A percentile compares a stretch with the other conserved stretches of the same genome.
phyloP scores from a whole-genome alignment of 208 protist species.

The Acanthamoeba healyi region DNA sequence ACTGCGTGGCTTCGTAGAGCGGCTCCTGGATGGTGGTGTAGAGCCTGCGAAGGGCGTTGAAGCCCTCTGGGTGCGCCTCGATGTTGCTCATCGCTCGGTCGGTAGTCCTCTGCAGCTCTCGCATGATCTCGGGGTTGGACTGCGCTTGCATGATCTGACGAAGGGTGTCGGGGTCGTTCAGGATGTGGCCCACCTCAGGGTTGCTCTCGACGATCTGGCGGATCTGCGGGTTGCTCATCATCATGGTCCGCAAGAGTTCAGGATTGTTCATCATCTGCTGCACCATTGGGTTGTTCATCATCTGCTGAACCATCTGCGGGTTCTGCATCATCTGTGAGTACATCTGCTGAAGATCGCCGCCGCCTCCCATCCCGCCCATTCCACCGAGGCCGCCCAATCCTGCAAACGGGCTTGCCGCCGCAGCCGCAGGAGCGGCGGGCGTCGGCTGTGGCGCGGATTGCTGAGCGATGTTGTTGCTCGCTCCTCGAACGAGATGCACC shows the following conservation, averaged over 20 bases:
- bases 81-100: constrained; percentile 91
- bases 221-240: constrained; percentile 91
- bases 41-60: constrained; percentile 84
- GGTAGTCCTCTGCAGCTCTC: constrained; percentile 91
- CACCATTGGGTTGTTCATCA: constrained; percentile 88
- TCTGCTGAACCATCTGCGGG: constrained; percentile 88
- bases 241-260: constrained; percentile 84
- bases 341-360: constrained; percentile 82
- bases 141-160: constrained; percentile 89
- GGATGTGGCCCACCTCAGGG: constrained; percentile 88
- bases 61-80: constrained; percentile 89
- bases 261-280: constrained; percentile 86
- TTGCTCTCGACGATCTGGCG: constrained; percentile 89
- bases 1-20: constrained; percentile 82
- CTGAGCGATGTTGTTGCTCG: constrained; percentile 58
- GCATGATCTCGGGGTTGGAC: constrained; percentile 91
- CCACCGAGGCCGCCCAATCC: constrained; percentile 75
- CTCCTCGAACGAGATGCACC: constrained; percentile 86
- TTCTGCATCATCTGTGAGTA: constrained; percentile 87
- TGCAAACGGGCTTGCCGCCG: neutral
- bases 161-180: constrained; percentile 89
- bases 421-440: neutral
- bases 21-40: constrained; percentile 89
- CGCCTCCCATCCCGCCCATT: constrained; percentile 25
- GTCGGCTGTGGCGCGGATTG: neutral